Base-by-base conservation (phyloP, 345 rosid species). In the Passiflora organensis region DNA sequence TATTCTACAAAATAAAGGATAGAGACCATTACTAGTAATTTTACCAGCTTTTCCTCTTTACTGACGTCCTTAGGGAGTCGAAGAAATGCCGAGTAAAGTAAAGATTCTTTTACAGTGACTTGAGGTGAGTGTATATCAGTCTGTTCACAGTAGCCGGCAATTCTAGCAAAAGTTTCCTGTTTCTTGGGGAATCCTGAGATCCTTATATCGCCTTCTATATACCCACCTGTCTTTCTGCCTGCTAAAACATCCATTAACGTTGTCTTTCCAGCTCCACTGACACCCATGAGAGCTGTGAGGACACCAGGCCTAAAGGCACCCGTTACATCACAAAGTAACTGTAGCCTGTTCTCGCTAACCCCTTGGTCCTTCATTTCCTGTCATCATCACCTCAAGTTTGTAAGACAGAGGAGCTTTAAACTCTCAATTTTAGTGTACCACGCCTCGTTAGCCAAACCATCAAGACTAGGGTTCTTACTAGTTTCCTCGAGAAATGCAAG, bases 21-120 rank as follows among this genome's bases (percentile, higher is more conserved):
- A n/a, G n/a, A n/a, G n/a, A n/a, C n/a, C 5, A 43, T 6, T 25
- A 9, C 39, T 43, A 2, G 10, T 2, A 28, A 28, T 3, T 42
- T 28, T 46, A 65, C 71, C 63, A 45, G 65, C 34, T 60, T 71
- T 44, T 71, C 60, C 45, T 60, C 43, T 14, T 51, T 36, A 36
- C 56, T 52, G 43, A 65, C 60, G 65, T 71, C 71, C 24, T 71
- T 51, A 0, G 70, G 67, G 24, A 71, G 59, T 39, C 61, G 32
- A 23, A 60, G 53, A 15, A 55, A 55, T 14, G 59, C 59, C n/a
- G 59, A 55, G 23, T 22, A 55, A 32, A 55, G 39, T 17, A 55
- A 41, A 0, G 59, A 55, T 32, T 55, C 59, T 24, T 23, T 25
- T 11, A 55, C 21, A 24, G 59, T 55, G 19, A 55, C 59, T 43